These are phyloP conservation scores for Desmodesmus armatus DNA, from an alignment of 139 green algal genomes.

Conservation along the genomic window DNA sequence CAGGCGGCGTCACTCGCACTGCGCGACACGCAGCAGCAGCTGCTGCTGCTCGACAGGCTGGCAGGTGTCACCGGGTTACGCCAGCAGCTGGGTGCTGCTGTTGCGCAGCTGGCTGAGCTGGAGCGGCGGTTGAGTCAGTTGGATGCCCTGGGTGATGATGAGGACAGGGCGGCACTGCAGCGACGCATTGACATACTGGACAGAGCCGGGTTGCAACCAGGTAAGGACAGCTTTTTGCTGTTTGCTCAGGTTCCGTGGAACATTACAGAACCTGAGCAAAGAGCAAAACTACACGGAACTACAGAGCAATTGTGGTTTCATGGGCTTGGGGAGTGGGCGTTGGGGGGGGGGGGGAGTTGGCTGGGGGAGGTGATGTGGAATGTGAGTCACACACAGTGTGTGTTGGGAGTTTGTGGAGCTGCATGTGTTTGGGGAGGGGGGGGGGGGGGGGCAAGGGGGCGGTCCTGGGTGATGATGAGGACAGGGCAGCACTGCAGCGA, in stretches of 20 bases:
- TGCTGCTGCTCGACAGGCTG: conserved; percentile 79
- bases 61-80: conserved; percentile 49
- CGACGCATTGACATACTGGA: conserved; percentile 59
- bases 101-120: neutral
- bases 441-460: too few species aligned
- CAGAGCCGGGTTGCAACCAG: conserved; percentile 4
- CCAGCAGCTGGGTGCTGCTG: neutral
- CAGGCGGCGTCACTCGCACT: conserved; percentile 77
- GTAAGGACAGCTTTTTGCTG: too few species aligned
- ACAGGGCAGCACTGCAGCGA: conserved; percentile 58
- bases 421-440: too few species aligned
- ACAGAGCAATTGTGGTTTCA: too few species aligned
- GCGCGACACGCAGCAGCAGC: conserved; percentile 58
- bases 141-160: conserved; percentile 69
- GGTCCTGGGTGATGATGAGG: conserved; percentile 67
- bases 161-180: conserved; percentile 61
- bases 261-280: too few species aligned
- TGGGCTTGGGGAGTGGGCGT: too few species aligned
- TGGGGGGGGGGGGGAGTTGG: too few species aligned
- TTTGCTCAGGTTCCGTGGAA: too few species aligned
- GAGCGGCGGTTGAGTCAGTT: neutral
- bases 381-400: too few species aligned
- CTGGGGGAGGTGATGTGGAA: too few species aligned
- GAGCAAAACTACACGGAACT: too few species aligned
- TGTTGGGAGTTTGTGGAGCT: too few species aligned